Evolutionary conservation across 768 basidiomycete species (phyloP).

Genomic region (Lactarius pseudohatsudake): DNA sequence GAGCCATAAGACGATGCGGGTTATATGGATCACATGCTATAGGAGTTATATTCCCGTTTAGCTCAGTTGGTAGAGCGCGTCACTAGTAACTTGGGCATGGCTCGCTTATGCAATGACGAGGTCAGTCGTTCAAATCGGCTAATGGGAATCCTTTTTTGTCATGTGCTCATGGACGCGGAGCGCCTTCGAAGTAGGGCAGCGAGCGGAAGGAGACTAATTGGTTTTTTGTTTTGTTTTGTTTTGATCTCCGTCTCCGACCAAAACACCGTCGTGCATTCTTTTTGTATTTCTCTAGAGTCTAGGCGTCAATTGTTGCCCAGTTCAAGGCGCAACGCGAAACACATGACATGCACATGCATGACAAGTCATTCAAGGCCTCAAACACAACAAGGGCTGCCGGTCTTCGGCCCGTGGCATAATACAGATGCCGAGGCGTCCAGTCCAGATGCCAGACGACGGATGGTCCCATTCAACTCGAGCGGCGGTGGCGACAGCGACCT

Average conservation of each 20-base stretch:
- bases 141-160: slow-evolving; percentile 32
- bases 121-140: slow-evolving; percentile 66
- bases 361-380: neutral
- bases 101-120: slow-evolving; percentile 47
- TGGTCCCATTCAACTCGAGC: neutral
- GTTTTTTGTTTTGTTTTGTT: neutral
- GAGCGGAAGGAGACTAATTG: slow-evolving; percentile 4
- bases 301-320: neutral
- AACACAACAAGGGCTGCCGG: neutral
- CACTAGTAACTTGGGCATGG: slow-evolving; percentile 46
- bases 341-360: neutral
- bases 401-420: neutral
- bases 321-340: neutral
- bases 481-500: neutral
- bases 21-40: slow-evolving; percentile 5
- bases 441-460: too few species aligned
- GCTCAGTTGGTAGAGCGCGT: slow-evolving; percentile 59
- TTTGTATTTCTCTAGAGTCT: neutral
- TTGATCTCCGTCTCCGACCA: slow-evolving; percentile 15
- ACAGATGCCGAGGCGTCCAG: neutral
- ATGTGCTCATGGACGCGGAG: slow-evolving; percentile 5
- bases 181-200: slow-evolving; percentile 7
- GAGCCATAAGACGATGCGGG: neutral
- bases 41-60: slow-evolving; percentile 32
- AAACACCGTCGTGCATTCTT: slow-evolving; percentile 4